Evolutionary conservation across 192 early-diverging fungal genomes (phyloP), one percentile per base, ranked within the genome.

Genomic region (Coemansia sp.): DNA sequence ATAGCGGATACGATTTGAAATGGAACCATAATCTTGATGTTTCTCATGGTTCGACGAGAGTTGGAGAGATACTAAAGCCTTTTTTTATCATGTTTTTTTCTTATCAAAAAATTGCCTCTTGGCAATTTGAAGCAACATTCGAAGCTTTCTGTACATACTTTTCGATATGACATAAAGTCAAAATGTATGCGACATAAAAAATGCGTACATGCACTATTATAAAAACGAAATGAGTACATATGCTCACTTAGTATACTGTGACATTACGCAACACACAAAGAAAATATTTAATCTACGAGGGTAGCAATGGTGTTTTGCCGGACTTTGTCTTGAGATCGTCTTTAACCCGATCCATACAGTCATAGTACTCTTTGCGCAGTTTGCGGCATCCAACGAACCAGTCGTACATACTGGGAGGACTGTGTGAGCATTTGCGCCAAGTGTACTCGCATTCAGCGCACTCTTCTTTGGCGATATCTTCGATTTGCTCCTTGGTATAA

Each of bases 391-490:
- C 69, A 39, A 70, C n/a, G n/a, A 72, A 63, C 46, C 70, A 53
- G 57, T 77, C 67, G n/a, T 46, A 46, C 44, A 70, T 19, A 0
- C 68, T 66, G 5, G 74, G 64, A 58, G 79, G 79, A 9, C 73
- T 61, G 1, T 60, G 39, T 17, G 67, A 49, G 58, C 79, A 81
- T 16, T 72, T 75, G 49, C 60, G 68, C 70, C 74, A 81, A 10
- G 42, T 62, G 53, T 76, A 69, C 28, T 81, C 79, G 49, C 64
- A 70, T 39, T 81, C 79, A 14, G 67, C 70, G 64, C 79, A 82
- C 17, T 70, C 72, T 58, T 76, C 71, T 28, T 64, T 46, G 35
- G 71, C 71, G 16, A 82, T 82, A 26, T 76, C 62, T n/a, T 70
- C 72, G n/a, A 67, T 70, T 32, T 82, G 75, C 50, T 68, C 49